Conservation (phyloP, 2,329 filamentous ascomycete species). For the Pezicula rhizophila region DNA sequence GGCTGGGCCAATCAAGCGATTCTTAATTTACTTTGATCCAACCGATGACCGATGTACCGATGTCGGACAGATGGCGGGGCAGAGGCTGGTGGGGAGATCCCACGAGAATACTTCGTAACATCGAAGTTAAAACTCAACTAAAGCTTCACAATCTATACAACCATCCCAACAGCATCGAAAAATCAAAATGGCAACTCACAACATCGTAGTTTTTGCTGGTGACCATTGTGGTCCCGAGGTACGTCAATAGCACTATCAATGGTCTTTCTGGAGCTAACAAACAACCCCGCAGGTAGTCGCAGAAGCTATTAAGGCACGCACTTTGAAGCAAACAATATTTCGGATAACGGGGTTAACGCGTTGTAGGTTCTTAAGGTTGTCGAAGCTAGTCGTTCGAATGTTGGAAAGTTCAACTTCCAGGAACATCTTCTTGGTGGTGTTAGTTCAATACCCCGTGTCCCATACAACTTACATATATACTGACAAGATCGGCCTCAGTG, state of each 20-base stretch:
- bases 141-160: too few species aligned
- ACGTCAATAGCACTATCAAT: constrained; percentile 25
- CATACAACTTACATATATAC: constrained; percentile 5
- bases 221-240: constrained; percentile 87
- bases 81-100: too few species aligned
- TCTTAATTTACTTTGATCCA: too few species aligned
- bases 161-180: not conserved
- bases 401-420: constrained; percentile 79
- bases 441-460: constrained; percentile 36
- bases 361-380: constrained; percentile 70
- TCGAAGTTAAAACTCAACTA: too few species aligned
- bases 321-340: constrained; percentile 11
- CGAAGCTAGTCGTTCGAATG: constrained; percentile 62
- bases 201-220: constrained; percentile 75
- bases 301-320: constrained; percentile 74
- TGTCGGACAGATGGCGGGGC: too few species aligned
- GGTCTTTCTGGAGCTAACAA: constrained; percentile 8
- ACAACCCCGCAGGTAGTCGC: constrained; percentile 59
- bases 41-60: too few species aligned
- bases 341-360: not conserved
- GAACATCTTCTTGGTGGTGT: constrained; percentile 89
- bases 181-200: constrained; percentile 59
- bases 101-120: too few species aligned
- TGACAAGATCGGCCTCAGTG: constrained; percentile 45
- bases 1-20: too few species aligned